A percentile compares a stretch with the other conserved stretches of the same genome.
phyloP scores from a whole-genome alignment of 2,329 filamentous ascomycete species.

The Colletotrichum scovillei region DNA sequence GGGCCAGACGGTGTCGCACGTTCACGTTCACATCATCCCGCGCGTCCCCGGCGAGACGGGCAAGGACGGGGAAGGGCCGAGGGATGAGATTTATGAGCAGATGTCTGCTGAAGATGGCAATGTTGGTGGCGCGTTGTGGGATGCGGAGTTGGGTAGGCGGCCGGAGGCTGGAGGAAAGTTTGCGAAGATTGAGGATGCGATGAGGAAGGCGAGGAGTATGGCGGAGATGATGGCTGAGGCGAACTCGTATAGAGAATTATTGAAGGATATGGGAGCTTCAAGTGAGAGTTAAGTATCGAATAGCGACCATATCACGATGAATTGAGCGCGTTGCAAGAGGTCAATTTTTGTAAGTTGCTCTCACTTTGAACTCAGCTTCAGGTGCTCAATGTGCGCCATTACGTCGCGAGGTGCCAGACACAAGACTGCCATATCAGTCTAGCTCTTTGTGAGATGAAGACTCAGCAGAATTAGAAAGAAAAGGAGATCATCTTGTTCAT shows the following conservation, averaged over 20 bases:
- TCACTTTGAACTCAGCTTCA: not conserved
- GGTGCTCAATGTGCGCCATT: not conserved
- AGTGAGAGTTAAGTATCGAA: constrained; percentile 3
- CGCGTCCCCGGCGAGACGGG: constrained; percentile 67
- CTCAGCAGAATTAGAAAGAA: too few species aligned
- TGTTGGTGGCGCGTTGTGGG: constrained; percentile 77
- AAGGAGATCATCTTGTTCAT: not conserved
- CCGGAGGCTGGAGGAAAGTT: constrained; percentile 68
- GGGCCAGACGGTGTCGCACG: constrained; percentile 92
- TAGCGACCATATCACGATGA: not conserved
- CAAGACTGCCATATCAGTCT: too few species aligned
- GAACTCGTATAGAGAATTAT: constrained; percentile 66
- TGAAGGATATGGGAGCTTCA: constrained; percentile 54
- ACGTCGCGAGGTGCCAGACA: not conserved
- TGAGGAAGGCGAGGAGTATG: constrained; percentile 72
- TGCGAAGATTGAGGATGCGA: constrained; percentile 77
- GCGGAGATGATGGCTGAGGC: constrained; percentile 88
- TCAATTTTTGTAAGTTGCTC: not conserved
- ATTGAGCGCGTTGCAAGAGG: not conserved
- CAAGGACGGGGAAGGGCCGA: constrained; percentile 55
- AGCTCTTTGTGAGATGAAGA: too few species aligned
- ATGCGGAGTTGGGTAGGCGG: constrained; percentile 51
- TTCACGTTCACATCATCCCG: constrained; percentile 93
- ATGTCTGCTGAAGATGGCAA: constrained; percentile 90
- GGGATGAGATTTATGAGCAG: constrained; percentile 82